Evolutionary conservation across 2,329 filamentous ascomycete genomes (phyloP).

Genomic region (Monilinia fructicola): DNA sequence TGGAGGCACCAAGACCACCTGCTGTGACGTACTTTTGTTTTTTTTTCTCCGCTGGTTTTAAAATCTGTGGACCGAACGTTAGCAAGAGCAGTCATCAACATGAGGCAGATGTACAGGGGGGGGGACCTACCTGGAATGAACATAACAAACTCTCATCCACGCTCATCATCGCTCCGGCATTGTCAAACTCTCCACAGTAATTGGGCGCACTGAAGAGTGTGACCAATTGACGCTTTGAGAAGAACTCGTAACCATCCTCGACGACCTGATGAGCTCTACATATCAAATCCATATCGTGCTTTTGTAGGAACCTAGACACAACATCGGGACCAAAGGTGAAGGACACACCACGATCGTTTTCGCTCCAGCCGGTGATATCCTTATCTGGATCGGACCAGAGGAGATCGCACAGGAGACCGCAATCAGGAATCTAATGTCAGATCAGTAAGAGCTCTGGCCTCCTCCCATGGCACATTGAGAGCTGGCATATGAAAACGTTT

Average conservation of each 20-base stretch:
- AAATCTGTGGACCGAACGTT: constrained; percentile 61
- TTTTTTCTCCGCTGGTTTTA: constrained; percentile 99
- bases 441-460: constrained; percentile 41
- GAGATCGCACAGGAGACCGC: constrained; percentile 93
- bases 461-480: constrained; percentile 35
- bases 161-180: constrained; percentile 99
- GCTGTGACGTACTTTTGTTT: constrained; percentile 99
- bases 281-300: constrained; percentile 99
- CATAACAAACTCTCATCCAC: constrained; percentile 97
- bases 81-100: background rate
- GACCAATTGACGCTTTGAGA: constrained; percentile 95
- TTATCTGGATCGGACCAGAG: constrained; percentile 99
- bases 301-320: constrained; percentile 94
- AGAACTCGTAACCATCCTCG: constrained; percentile 99
- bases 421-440: constrained; percentile 81
- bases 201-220: constrained; percentile 98
- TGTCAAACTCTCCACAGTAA: constrained; percentile 99
- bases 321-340: constrained; percentile 99
- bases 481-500: constrained; percentile 33
- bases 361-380: constrained; percentile 98
- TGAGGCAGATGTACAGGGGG: constrained; percentile 4
- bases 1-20: constrained; percentile 60
- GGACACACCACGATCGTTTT: constrained; percentile 97
- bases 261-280: constrained; percentile 98
- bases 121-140: constrained; percentile 81